Base-by-base conservation (phyloP, 2,329 filamentous ascomycete genomes). In the Esteya vermicola region DNA sequence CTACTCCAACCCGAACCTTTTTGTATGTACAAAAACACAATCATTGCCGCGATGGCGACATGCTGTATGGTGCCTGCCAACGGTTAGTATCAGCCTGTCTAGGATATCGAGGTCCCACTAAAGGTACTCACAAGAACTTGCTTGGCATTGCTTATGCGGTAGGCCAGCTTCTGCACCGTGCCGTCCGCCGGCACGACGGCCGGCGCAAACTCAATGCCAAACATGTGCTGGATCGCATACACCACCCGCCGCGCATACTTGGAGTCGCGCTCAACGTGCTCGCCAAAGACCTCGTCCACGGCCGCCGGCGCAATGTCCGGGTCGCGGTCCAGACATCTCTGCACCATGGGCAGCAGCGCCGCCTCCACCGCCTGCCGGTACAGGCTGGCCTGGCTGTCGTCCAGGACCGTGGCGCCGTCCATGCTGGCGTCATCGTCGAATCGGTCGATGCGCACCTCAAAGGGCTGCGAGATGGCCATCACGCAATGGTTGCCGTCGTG, bases 61-160 rank as follows among this genome's bases (percentile, higher is more conserved):
- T 79, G 53, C 75, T 81, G 51, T 82, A 83, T 1, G 79, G 78
- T 34, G 78, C 78, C 78, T 81, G 46, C 4, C 38, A 50, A 40
- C 33, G 50, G 44, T 39, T 16, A 31, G 14, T 16, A n/a, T n/a
- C n/a, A n/a, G 18, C 10, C 9, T 21, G 10, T 22, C 6, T 34
- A 4, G 18, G 12, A 14, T 12, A 13, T 21, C 13, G 3, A 5
- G 12, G 12, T 4, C 25, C 3, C 5, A 4, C 16, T 9, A 22
- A 21, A 8, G 5, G 36, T 9, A 70, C 81, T 64, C 65, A 93
- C 85, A 62, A 96, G 60, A 48, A 94, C 91, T 61, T 88, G 85
- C 67, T 95, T 95, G 27, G 91, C 91, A 57, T 93, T 93, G 57
- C 82, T 91, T 47, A 98, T 84, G 53, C 91, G 74, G 88, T 89